Evolutionary conservation across 768 basidiomycete species (phyloP), one percentile per base, ranked within the genome.

Genomic region (Asterophora lycoperdoides): DNA sequence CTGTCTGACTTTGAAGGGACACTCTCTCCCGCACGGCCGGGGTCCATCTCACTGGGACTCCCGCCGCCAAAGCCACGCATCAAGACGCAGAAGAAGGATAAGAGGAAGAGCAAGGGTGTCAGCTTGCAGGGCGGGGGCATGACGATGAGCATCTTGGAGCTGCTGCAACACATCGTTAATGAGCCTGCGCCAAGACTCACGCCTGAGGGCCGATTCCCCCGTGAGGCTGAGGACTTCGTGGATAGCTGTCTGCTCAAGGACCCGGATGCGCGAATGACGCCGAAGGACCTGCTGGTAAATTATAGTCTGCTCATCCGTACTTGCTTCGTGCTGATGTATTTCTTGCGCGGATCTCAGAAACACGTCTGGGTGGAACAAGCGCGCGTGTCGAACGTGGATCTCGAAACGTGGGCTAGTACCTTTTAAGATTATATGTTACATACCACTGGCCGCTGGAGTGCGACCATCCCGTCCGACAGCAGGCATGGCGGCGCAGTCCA

Each of bases 141-240:
- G 87, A 96, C 93, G 56, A 97, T 99, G 94, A 90, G 87, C 60
- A 98, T 99, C 66, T 70, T 99, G 56, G 96, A 99, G 70, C 67
- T 99, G 44, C 71, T 99, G 53, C 96, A 98, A 64, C 93, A 97
- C 64, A 98, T 99, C 59, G 96, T 99, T 44, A 97, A 98, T 62
- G 96, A 98, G 70, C 93, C 95, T 49, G 95, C 96, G 20, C 96
- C 96, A 35, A 76, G 80, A 61, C 67, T 99, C 56, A 84, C 84
- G 9, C 81, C 83, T 1, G 83, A 87, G 49, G 85, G 84, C 30
- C 77, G 74, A 36, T 79, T 72, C 75, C 86, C 89, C 3, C 65
- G 67, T 45, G 80, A 85, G 62, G 87, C 89, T 18, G 89, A 91
- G 58, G 73, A 73, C 42, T 98, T 99, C 56, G 82, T 98, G 38